Base-by-base conservation (phyloP, 2,329 filamentous ascomycete species). In the Pestalotiopsis sp. region DNA sequence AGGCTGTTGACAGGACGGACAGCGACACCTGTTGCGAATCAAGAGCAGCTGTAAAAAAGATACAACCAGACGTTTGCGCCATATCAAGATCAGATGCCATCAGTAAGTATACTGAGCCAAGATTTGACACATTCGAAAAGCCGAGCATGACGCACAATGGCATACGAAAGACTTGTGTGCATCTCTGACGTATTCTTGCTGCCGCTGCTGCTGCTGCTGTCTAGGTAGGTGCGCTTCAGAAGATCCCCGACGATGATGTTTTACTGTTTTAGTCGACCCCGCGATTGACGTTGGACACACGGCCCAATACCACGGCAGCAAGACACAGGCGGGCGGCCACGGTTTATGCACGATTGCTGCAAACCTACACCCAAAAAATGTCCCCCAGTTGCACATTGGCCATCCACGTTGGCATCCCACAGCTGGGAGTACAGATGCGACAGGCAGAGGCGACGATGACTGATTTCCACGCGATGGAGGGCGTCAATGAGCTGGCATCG, bases 341-440 rank as follows among this genome's bases (percentile, higher is more conserved):
- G 56, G 31, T 57, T 62, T 49, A 62, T 63, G 58, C 59, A 63
- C 38, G 59, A 52, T 36, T 62, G 12, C 66, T 67, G 66, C 66
- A 67, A 41, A 58, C 36, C 25, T 36, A 25, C 36, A 63, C 31
- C 56, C 36, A 60, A 38, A 38, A 67, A 45, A 52, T n/a, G n/a
- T 9, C 17, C 17, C 58, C 49, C 36, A 41, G 5, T 11, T 62
- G 13, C 52, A 27, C 57, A 36, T 59, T 36, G 57, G 17, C 9
- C 14, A 13, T 58, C 17, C 25, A 20, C 23, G 7, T 17, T 60
- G 27, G 23, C 49, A 14, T 58, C 17, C 25, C 62, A 58, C 31
- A 36, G 31, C 31, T 36, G 20, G 25, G 52, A 52, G 13, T 39
- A 25, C 27, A 25, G 49, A 61, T 17, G 39, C 31, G 20, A 67